Evolutionary conservation across 352 stramenopile genomes (phyloP), one percentile per base, ranked within the genome.

Genomic region (Pythium biforme): DNA sequence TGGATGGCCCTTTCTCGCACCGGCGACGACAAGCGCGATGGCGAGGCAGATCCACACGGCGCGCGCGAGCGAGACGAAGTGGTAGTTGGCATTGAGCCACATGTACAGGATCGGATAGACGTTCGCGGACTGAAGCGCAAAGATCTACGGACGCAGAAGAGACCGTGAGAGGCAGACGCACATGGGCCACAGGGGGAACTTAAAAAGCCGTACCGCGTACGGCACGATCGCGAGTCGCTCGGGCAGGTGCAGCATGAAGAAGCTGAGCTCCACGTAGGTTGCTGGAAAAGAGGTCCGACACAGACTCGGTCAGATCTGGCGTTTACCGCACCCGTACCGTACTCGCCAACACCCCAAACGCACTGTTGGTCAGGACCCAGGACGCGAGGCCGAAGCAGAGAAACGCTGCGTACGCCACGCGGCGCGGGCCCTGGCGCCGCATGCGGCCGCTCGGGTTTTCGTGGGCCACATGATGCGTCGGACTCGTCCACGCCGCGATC

Each of bases 61-160:
- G 8, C 63, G 62, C 11, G 50, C 43, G 46, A 79, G 70, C 39
- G 59, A 73, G 22, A 86, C 26, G 12, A 67, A 54, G 47, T 83
- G 77, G 25, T 79, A 56, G 25, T 60, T 64, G 12, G 62, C 29
- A 43, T 89, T 90, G 11, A 92, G 57, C 10, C 70, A 31, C 80
- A 89, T 85, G 68, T 90, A 89, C 11, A 92, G 70, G 39, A 87
- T 66, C 40, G 80, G 82, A 26, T 90, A 92, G 12, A 89, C 47
- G 49, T 92, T 89, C 33, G 80, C 72, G 3, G 79, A 86, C 61
- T 92, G 78, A 5, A 89, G 65, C 9, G 82, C 79, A 25, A 92
- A 74, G 43, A 90, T 83, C 71, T 86, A 22, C 4, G 12, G 19
- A 4, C 12, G 3, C 29, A 4, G 10, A 4, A 34, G 10, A 34